These are phyloP conservation scores for Pyrrhoderma noxium DNA, from an alignment of 1,284 basidiomycete species.

Conservation along the genomic window DNA sequence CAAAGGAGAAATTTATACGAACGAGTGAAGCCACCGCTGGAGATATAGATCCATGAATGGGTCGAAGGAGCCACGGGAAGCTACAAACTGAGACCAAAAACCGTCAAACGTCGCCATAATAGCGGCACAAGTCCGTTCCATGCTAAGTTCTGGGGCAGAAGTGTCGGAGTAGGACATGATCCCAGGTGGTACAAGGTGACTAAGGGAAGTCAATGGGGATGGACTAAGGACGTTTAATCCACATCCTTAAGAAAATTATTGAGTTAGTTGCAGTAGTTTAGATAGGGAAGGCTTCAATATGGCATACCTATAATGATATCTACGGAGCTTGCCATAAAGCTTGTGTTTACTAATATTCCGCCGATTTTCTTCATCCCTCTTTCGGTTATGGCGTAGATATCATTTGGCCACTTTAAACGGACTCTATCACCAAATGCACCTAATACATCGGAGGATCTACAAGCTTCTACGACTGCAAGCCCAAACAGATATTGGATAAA, in stretches of 20 bases:
- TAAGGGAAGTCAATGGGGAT: conserved; percentile 78
- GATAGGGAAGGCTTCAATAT: too few relatives aligned
- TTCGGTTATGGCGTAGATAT: conserved; percentile 71
- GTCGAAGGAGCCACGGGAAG: conserved; percentile 58
- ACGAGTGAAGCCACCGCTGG: conserved; percentile 86
- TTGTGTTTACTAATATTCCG: conserved; percentile 89
- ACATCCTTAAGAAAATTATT: conserved; percentile 63
- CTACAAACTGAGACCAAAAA: conserved; percentile 72
- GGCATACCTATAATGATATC: conserved; percentile 79
- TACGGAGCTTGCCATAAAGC: conserved; percentile 65
- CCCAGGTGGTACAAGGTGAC: conserved; percentile 49
- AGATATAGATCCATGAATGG: conserved; percentile 78
- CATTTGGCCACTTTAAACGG: conserved; percentile 96
- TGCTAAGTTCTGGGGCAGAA: conserved; percentile 39
- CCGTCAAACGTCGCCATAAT: conserved; percentile 75
- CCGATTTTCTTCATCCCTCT: conserved; percentile 70
- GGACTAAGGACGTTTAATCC: conserved; percentile 86
- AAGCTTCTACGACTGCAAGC: conserved; percentile 84
- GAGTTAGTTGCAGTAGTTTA: too few relatives aligned
- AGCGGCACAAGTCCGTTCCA: conserved; percentile 72
- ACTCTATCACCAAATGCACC: conserved; percentile 53
- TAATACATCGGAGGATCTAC: conserved; percentile 46
- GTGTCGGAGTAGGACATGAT: conserved; percentile 16
- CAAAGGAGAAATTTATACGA: conserved; percentile 29
- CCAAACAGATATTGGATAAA: conserved; percentile 96